Percentiles rank a stretch among this genome's conserved stretches.
Conservation (phyloP, 2,329 filamentous ascomycete species). For the Ceratocystis alfenasii region DNA sequence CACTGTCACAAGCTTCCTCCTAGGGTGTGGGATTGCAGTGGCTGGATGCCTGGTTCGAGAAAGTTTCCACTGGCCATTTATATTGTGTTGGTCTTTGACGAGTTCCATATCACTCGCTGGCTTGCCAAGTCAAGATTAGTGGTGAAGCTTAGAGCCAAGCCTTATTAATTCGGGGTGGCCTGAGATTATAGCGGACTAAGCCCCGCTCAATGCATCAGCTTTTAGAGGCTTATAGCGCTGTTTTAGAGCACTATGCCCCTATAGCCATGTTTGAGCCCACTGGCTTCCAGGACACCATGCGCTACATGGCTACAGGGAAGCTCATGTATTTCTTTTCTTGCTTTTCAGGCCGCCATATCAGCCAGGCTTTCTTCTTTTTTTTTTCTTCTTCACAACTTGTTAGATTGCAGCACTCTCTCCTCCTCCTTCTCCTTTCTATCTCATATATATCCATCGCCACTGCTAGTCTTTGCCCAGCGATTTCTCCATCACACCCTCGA, state of each 20-base stretch:
- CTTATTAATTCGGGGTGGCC: background rate
- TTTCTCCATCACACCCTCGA: background rate
- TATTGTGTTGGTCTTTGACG: background rate
- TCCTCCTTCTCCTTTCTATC: background rate
- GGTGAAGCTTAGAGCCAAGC: background rate
- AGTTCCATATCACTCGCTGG: background rate
- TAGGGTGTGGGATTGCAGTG: background rate
- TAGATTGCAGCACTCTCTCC: background rate
- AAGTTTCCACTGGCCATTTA: background rate
- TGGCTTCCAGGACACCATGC: background rate
- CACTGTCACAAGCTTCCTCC: constrained; percentile 5
- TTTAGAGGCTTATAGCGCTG: background rate
- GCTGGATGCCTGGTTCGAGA: background rate
- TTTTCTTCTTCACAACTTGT: background rate
- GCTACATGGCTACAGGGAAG: background rate
- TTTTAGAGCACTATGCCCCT: background rate
- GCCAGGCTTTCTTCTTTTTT: background rate
- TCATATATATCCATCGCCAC: background rate
- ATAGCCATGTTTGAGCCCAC: background rate
- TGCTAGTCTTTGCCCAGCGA: background rate
- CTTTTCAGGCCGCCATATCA: background rate
- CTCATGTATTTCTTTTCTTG: background rate
- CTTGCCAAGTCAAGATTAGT: background rate
- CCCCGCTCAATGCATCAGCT: background rate
- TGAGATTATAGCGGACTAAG: background rate